These are phyloP conservation scores for Carex scoparia DNA, from an alignment of 176 grass and related monocot genomes.

Conservation along the genomic window DNA sequence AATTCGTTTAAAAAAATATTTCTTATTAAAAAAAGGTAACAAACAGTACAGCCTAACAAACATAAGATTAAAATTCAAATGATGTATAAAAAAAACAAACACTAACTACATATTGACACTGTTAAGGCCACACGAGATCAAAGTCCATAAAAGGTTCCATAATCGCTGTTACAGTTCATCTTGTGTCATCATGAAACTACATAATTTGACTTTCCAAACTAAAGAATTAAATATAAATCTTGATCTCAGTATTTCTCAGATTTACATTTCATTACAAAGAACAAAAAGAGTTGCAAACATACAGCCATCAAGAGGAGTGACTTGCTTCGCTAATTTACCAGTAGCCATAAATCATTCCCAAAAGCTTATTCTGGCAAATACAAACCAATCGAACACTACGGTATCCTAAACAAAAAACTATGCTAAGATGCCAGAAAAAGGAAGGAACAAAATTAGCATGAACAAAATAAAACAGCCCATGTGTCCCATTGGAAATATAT, in stretches of 20 bases:
- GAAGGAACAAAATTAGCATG: constrained; percentile 14
- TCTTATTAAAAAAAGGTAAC: too few relatives aligned
- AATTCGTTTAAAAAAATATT: too few relatives aligned
- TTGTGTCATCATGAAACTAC: not conserved
- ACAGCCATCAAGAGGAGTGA: not conserved
- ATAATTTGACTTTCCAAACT: not conserved
- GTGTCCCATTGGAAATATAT: constrained; percentile 3
- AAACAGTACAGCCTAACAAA: too few relatives aligned
- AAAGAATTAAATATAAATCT: not conserved
- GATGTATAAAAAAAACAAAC: not conserved
- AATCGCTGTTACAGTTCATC: not conserved
- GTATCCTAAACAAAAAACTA: constrained; percentile 9
- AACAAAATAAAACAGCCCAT: constrained; percentile 17
- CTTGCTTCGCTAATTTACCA: not conserved
- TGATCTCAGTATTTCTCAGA: not conserved
- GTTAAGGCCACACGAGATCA: too few relatives aligned
- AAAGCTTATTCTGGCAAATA: not conserved
- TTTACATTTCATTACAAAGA: constrained; percentile 6
- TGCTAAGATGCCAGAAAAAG: constrained; percentile 9
- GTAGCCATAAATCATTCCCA: not conserved
- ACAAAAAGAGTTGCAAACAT: not conserved
- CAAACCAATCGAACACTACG: not conserved
- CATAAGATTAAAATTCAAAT: too few relatives aligned
- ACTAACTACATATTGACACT: not conserved
- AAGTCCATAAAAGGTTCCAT: too few relatives aligned